These are phyloP conservation scores for Amaranthus palmeri DNA, from an alignment of 148 eudicot genomes.

Conservation along the genomic window DNA sequence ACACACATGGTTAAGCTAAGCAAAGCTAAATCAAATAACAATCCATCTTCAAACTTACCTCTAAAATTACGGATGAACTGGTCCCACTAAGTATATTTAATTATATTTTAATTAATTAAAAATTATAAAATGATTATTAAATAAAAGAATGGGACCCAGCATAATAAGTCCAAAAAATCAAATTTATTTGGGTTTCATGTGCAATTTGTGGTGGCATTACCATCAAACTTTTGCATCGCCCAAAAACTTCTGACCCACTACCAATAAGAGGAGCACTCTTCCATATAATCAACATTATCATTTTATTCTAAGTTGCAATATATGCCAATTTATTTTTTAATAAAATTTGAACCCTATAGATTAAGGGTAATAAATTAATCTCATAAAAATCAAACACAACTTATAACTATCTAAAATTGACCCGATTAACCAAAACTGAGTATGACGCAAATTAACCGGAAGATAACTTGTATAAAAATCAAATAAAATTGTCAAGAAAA, in stretches of 20 bases:
- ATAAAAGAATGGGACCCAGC: constrained; percentile 6
- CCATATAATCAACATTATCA: no score
- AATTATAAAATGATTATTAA: background rate
- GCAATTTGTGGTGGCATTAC: constrained; percentile 10
- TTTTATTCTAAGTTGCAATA: no score
- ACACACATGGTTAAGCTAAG: constrained; percentile 20
- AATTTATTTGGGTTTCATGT: constrained; percentile 21
- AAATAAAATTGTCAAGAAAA: no score
- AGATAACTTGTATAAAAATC: no score
- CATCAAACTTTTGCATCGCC: background rate
- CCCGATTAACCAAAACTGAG: no score
- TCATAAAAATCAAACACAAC: no score
- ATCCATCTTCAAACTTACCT: constrained; percentile 9
- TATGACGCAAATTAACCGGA: no score
- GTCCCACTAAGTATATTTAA: background rate
- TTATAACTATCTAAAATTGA: no score
- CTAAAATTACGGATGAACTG: background rate
- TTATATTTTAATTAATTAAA: no score
- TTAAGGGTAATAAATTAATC: no score
- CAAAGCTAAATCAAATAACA: background rate
- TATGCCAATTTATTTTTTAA: no score
- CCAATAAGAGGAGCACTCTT: background rate
- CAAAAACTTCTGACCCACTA: background rate
- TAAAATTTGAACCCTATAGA: no score
- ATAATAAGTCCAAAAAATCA: constrained; percentile 8